Evolutionary conservation across 495 filamentous ascomycete species (phyloP).

Genomic region (Collariella sp.): DNA sequence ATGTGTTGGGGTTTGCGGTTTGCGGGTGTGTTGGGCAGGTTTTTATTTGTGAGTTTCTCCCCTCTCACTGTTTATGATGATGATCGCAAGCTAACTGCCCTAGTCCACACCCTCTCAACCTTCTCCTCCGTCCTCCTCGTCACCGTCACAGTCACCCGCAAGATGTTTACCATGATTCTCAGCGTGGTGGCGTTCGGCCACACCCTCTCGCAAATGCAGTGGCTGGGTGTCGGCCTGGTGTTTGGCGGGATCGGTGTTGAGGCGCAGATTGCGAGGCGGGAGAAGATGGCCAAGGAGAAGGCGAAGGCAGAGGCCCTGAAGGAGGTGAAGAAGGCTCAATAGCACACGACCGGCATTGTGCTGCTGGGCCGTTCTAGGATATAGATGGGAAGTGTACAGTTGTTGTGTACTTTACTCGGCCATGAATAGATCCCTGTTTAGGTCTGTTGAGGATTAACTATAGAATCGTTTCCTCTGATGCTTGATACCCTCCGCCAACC

Average conservation of each 20-base stretch:
- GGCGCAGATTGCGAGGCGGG: conserved; percentile 66
- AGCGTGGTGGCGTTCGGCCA: conserved; percentile 94
- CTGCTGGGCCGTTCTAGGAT: background rate
- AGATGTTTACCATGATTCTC: conserved; percentile 98
- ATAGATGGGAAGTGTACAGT: background rate
- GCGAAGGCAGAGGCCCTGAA: too few species aligned
- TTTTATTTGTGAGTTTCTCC: conserved; percentile 67
- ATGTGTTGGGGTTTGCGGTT: conserved; percentile 83
- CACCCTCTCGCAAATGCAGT: conserved; percentile 68
- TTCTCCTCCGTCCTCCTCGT: conserved; percentile 90
- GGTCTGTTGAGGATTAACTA: too few species aligned
- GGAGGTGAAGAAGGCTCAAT: conserved; percentile 35
- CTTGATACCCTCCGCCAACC: too few species aligned
- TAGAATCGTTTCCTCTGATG: too few species aligned
- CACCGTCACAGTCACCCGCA: conserved; percentile 92
- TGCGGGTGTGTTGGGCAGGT: conserved; percentile 92
- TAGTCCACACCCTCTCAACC: conserved; percentile 81
- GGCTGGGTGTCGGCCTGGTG: conserved; percentile 83
- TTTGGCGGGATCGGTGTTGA: conserved; percentile 95
- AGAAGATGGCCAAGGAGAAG: conserved; percentile 75
- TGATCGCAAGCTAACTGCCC: background rate
- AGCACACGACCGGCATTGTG: background rate
- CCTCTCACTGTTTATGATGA: too few species aligned
- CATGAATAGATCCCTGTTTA: too few species aligned
- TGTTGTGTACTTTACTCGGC: too few species aligned